These are phyloP conservation scores for Lipomyces anomalus DNA, from an alignment of 805 yeast species.

Conservation along the genomic window DNA sequence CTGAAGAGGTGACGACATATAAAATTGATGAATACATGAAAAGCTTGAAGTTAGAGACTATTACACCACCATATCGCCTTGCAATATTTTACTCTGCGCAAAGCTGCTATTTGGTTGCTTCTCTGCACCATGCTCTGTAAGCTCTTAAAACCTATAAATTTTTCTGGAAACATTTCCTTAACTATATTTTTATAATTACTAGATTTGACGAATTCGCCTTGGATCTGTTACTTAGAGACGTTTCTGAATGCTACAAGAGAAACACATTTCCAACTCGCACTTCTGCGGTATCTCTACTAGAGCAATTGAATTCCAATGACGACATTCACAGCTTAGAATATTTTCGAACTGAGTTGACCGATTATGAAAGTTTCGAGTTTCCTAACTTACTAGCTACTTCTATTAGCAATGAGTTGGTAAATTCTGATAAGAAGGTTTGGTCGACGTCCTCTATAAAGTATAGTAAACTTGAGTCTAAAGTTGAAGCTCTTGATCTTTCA, in stretches of 20 bases:
- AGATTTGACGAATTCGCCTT: conserved; percentile 21
- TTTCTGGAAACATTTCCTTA: background rate
- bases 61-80: conserved; percentile 7
- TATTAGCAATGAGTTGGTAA: background rate
- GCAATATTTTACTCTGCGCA: background rate
- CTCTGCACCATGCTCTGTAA: conserved; percentile 22
- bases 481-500: background rate
- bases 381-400: conserved; percentile 6
- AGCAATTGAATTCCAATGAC: conserved; percentile 5
- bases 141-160: conserved; percentile 1
- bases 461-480: background rate
- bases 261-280: conserved; percentile 1
- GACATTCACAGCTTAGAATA: background rate
- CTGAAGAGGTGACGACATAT: too few species aligned
- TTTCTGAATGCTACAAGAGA: background rate
- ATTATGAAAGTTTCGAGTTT: conserved; percentile 6
- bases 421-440: background rate
- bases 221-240: conserved; percentile 11
- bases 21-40: too few species aligned
- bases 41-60: background rate
- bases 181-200: background rate
- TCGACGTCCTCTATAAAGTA: background rate
- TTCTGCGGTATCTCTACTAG: conserved; percentile 1
- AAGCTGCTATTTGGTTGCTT: conserved; percentile 3
- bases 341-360: conserved; percentile 1